Evolutionary conservation across 148 eudicot genomes (phyloP).

Genomic region (Cornus kousa): DNA sequence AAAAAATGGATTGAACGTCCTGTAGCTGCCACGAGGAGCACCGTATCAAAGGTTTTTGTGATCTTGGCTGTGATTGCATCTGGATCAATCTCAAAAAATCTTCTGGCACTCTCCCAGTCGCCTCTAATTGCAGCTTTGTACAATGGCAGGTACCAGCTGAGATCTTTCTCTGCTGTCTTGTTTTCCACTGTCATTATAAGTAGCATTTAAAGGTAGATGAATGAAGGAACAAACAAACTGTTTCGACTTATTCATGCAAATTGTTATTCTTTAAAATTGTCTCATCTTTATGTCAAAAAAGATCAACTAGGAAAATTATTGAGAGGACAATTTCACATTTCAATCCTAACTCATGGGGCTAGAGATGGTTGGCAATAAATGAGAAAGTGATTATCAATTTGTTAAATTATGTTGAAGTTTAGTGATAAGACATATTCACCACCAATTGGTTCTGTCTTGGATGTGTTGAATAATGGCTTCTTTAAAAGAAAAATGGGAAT

Average conservation of each 20-base stretch:
- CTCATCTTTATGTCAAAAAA: too few species aligned
- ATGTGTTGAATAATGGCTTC: too few species aligned
- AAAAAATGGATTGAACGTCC: slow-evolving; percentile 12
- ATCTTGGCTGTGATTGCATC: slow-evolving; percentile 15
- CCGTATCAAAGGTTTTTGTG: slow-evolving; percentile 8
- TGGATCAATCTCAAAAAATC: not conserved
- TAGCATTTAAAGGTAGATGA: not conserved
- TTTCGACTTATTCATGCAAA: not conserved
- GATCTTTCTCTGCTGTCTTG: slow-evolving; percentile 7
- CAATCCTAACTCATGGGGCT: too few species aligned
- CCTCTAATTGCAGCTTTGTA: slow-evolving; percentile 18
- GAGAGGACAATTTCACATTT: too few species aligned
- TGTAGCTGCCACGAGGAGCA: slow-evolving; percentile 13
- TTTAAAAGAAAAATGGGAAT: too few species aligned
- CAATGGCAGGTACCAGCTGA: slow-evolving; percentile 18
- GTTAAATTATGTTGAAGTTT: too few species aligned
- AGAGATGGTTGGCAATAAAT: too few species aligned
- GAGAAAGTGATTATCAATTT: too few species aligned
- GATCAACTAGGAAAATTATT: too few species aligned
- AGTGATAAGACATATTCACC: too few species aligned
- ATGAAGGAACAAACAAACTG: not conserved
- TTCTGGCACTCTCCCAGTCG: slow-evolving; percentile 15
- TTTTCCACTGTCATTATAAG: not conserved
- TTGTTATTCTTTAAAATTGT: too few species aligned
- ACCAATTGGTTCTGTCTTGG: too few species aligned